Conservation (phyloP, 2,329 filamentous ascomycete species). For the Pyrenophora teres region DNA sequence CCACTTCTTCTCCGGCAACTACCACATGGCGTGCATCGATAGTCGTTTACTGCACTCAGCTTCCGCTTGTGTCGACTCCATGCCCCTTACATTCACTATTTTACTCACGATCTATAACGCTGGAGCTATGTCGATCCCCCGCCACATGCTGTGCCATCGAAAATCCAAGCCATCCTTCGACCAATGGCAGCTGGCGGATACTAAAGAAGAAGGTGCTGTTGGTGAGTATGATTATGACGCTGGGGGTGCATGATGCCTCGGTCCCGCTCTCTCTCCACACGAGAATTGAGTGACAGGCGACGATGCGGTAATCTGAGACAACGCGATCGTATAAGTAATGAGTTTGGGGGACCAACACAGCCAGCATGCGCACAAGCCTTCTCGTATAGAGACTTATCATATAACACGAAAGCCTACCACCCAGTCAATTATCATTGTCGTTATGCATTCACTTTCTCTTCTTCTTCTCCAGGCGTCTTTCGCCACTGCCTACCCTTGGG, state of each 20-base stretch:
- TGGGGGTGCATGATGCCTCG: slow-evolving; percentile 1
- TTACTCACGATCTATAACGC: not conserved
- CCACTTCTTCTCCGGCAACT: slow-evolving; percentile 1
- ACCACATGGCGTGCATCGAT: not conserved
- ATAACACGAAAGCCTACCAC: not conserved
- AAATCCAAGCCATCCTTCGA: not conserved
- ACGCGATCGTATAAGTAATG: slow-evolving; percentile 1
- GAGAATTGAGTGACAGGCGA: not conserved
- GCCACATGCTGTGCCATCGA: not conserved
- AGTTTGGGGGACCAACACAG: not conserved
- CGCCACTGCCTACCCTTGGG: slow-evolving; percentile 27
- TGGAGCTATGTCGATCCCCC: slow-evolving; percentile 1
- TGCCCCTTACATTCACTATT: not conserved
- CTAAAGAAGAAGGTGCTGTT: not conserved
- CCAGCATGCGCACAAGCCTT: not conserved
- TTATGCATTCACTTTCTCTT: slow-evolving; percentile 22
- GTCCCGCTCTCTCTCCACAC: not conserved
- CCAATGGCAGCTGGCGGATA: slow-evolving; percentile 3
- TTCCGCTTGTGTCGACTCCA: not conserved
- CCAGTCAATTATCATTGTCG: not conserved
- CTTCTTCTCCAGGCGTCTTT: slow-evolving; percentile 23
- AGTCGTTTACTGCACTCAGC: not conserved
- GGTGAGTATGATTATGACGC: not conserved
- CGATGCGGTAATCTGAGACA: not conserved
- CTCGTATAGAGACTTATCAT: not conserved